These are phyloP conservation scores for Phyllosticta ampelicida DNA, from an alignment of 2,329 filamentous ascomycete genomes.

Conservation along the genomic window DNA sequence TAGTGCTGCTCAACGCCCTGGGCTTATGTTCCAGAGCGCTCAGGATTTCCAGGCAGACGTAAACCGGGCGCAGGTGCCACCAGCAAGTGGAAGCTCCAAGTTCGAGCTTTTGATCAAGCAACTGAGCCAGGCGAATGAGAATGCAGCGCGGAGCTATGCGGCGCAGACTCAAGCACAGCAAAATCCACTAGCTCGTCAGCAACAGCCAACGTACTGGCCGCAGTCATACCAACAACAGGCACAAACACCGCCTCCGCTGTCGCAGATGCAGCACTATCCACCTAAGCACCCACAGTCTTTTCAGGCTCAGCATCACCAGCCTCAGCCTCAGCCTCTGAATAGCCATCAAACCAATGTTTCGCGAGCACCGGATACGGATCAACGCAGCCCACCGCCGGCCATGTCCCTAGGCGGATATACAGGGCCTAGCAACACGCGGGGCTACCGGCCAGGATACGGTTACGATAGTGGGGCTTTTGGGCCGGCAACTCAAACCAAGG, in stretches of 20 bases:
- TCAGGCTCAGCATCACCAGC: neutral
- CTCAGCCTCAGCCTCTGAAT: neutral
- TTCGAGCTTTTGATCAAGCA: slow-evolving; percentile 24
- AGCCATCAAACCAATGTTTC: neutral
- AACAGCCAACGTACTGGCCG: neutral
- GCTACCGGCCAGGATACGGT: slow-evolving; percentile 9
- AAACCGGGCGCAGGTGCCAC: slow-evolving; percentile 14
- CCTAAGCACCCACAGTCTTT: neutral
- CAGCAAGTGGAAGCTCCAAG: slow-evolving; percentile 21
- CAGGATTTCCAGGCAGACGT: slow-evolving; percentile 35
- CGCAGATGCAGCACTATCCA: neutral
- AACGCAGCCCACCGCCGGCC: neutral
- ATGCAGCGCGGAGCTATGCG: slow-evolving; percentile 7
- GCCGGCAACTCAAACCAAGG: slow-evolving; percentile 5
- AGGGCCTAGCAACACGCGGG: slow-evolving; percentile 8
- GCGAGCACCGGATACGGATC: neutral
- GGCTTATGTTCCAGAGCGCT: slow-evolving; percentile 32
- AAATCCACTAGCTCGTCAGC: slow-evolving; percentile 9
- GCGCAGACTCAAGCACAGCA: slow-evolving; percentile 8
- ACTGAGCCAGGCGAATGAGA: slow-evolving; percentile 8
- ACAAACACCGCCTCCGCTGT: neutral
- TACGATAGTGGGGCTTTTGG: slow-evolving; percentile 10
- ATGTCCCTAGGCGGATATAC: slow-evolving; percentile 4
- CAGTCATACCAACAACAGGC: neutral
- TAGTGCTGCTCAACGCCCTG: slow-evolving; percentile 14